phyloP scores from a whole-genome alignment of 768 basidiomycete species.

The Kwoniella shandongensis region DNA sequence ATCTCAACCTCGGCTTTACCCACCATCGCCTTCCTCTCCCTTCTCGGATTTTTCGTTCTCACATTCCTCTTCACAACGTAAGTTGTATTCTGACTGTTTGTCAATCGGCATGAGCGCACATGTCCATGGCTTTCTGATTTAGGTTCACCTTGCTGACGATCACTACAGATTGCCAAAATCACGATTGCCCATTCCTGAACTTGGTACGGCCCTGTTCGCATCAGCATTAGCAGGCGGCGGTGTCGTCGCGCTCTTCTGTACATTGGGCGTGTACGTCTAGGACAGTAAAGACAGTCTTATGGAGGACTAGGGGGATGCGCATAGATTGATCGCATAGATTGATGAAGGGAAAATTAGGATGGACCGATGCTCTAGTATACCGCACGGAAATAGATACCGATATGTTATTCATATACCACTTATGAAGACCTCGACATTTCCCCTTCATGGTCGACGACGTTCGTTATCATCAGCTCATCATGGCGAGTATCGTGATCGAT shows the following conservation, averaged over 20 bases:
- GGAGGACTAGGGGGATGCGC: not conserved
- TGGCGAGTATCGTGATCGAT: too few relatives aligned
- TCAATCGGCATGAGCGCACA: not conserved
- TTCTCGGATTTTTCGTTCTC: slow-evolving; percentile 74
- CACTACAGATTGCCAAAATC: slow-evolving; percentile 71
- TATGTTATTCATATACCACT: too few relatives aligned
- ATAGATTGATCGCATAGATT: too few relatives aligned
- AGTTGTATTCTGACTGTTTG: too few relatives aligned
- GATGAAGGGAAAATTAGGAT: too few relatives aligned
- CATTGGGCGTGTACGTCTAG: slow-evolving; percentile 78
- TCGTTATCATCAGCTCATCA: too few relatives aligned
- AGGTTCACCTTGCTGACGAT: too few relatives aligned
- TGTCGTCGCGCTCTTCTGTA: slow-evolving; percentile 83
- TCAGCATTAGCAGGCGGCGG: slow-evolving; percentile 83
- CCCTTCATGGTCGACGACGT: too few relatives aligned
- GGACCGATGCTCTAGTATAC: too few relatives aligned
- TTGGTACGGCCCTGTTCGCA: slow-evolving; percentile 68
- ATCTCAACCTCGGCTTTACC: slow-evolving; percentile 70
- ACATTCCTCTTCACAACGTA: slow-evolving; percentile 83
- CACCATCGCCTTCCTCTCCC: slow-evolving; percentile 69
- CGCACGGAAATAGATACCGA: too few relatives aligned
- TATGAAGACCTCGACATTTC: too few relatives aligned
- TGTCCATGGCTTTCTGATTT: not conserved
- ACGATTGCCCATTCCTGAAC: slow-evolving; percentile 65
- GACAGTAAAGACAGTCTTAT: not conserved